Conservation (phyloP, 1,139 yeast genomes). For the Lodderomyces metapsilosis region DNA sequence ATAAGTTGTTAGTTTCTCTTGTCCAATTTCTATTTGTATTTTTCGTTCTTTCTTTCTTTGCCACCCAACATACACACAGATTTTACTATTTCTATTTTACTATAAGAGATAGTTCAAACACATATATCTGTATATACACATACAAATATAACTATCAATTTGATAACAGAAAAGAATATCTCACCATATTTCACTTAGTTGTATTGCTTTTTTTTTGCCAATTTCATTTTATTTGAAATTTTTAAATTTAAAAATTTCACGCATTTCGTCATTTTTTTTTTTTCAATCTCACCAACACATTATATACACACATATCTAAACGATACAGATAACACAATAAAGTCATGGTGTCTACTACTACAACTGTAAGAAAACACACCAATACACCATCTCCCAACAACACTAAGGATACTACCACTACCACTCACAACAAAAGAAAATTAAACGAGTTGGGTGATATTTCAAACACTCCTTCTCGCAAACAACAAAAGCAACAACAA, state of each 20-base stretch:
- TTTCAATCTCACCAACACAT: too few relatives aligned
- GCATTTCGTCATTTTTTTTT: neutral
- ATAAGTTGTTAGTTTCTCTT: too few relatives aligned
- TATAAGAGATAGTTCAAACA: too few relatives aligned
- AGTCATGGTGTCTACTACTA: slow-evolving; percentile 1
- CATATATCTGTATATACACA: too few relatives aligned
- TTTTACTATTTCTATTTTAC: too few relatives aligned
- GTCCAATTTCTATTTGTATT: neutral
- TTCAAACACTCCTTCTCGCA: slow-evolving; percentile 23
- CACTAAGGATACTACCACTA: neutral
- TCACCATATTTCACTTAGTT: too few relatives aligned
- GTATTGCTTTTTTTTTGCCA: neutral
- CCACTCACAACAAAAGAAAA: slow-evolving; percentile 26
- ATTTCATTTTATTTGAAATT: neutral
- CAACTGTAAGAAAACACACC: neutral
- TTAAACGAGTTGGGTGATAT: slow-evolving; percentile 35
- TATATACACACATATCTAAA: too few relatives aligned
- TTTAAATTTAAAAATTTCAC: too few relatives aligned
- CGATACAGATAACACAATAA: too few relatives aligned
- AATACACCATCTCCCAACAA: neutral
- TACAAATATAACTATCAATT: too few relatives aligned
- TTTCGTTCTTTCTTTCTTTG: neutral
- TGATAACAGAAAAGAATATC: too few relatives aligned
- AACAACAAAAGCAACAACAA: slow-evolving; percentile 10
- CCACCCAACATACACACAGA: too few relatives aligned